A percentile compares a stretch with the other conserved stretches of the same genome.
These are phyloP conservation scores for Limonium bicolor DNA, from an alignment of 148 eudicot genomes.

Conservation along the genomic window DNA sequence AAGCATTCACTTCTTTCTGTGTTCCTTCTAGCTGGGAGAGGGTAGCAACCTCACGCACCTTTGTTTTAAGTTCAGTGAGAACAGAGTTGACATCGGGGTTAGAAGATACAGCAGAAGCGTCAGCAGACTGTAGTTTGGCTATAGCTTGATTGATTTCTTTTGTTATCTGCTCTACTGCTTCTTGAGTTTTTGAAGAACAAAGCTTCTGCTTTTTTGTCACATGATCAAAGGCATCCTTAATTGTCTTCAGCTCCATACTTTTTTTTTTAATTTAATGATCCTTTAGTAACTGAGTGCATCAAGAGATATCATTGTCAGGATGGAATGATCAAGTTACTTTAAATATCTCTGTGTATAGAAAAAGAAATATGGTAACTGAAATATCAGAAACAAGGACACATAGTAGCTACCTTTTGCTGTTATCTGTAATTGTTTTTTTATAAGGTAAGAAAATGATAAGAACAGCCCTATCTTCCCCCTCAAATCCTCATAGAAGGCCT, in stretches of 20 bases:
- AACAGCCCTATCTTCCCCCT: too few relatives aligned
- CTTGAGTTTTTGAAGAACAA: slow-evolving; percentile 42
- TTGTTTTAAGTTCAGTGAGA: slow-evolving; percentile 47
- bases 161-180: slow-evolving; percentile 40
- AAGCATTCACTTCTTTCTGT: slow-evolving; percentile 59
- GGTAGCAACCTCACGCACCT: slow-evolving; percentile 56
- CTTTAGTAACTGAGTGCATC: too few relatives aligned
- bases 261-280: too few relatives aligned
- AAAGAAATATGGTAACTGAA: too few relatives aligned
- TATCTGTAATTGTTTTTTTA: too few relatives aligned
- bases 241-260: slow-evolving; percentile 76
- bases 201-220: slow-evolving; percentile 74
- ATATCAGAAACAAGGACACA: too few relatives aligned
- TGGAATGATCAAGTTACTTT: too few relatives aligned
- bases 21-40: slow-evolving; percentile 42
- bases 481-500: too few relatives aligned
- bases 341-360: too few relatives aligned
- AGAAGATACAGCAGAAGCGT: slow-evolving; percentile 17
- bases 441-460: too few relatives aligned
- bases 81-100: slow-evolving; percentile 26
- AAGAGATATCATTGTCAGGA: too few relatives aligned
- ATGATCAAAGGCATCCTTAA: slow-evolving; percentile 73
- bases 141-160: slow-evolving; percentile 53
- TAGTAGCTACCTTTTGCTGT: too few relatives aligned
- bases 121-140: slow-evolving; percentile 26